Percentiles rank a stretch among this genome's conserved stretches.
Conservation (phyloP, 495 filamentous ascomycete genomes). For the Penicillium argentinense region DNA sequence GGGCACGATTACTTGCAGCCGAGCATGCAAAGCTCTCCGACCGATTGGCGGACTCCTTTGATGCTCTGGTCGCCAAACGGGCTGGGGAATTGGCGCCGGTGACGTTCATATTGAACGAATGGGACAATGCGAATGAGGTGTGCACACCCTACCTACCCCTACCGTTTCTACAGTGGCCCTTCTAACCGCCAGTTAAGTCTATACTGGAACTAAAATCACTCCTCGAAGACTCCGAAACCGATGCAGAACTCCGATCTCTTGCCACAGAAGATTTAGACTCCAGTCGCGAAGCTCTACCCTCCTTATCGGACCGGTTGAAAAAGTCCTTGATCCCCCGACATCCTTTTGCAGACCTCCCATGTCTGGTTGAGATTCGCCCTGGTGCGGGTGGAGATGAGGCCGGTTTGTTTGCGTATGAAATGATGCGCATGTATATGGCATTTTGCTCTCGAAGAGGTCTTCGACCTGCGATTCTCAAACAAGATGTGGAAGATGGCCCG, state of each 20-base stretch:
- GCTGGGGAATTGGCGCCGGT: conserved; percentile 74
- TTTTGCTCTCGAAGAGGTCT: conserved; percentile 69
- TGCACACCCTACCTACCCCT: not conserved
- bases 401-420: conserved; percentile 79
- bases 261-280: conserved; percentile 73
- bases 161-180: too few relatives aligned
- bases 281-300: conserved; percentile 58
- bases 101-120: conserved; percentile 66
- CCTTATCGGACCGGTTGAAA: conserved; percentile 64
- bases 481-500: conserved; percentile 55
- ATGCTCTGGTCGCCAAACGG: conserved; percentile 70
- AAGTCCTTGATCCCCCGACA: conserved; percentile 79
- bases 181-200: too few relatives aligned
- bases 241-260: conserved; percentile 63
- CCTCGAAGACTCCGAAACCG: conserved; percentile 57
- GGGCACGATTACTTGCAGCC: conserved; percentile 61
- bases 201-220: conserved; percentile 58
- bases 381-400: conserved; percentile 94
- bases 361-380: conserved; percentile 86
- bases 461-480: conserved; percentile 57
- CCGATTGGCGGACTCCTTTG: conserved; percentile 61
- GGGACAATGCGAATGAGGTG: conserved; percentile 48
- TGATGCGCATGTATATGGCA: conserved; percentile 84
- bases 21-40: conserved; percentile 67
- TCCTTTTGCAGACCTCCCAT: conserved; percentile 91